phyloP scores from a whole-genome alignment of 208 protist species.

The Trypanosoma lewisi region DNA sequence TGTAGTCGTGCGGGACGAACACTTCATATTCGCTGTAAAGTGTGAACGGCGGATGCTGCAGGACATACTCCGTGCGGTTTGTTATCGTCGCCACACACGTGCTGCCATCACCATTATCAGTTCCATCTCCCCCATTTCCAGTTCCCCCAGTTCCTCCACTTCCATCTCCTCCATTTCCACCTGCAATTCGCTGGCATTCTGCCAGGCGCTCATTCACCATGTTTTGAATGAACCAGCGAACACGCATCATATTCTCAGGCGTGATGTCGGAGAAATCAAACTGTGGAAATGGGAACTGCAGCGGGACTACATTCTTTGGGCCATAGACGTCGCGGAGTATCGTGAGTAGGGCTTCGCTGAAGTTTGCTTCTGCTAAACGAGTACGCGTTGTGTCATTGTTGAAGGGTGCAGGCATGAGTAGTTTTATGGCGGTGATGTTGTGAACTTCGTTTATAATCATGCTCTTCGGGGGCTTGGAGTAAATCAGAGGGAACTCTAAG shows the following conservation, averaged over 20 bases:
- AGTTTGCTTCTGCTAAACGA: slow-evolving; percentile 25
- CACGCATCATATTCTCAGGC: slow-evolving; percentile 28
- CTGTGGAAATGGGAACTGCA: slow-evolving; percentile 21
- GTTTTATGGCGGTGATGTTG: slow-evolving; percentile 61
- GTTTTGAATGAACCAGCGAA: slow-evolving; percentile 42
- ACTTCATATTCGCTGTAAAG: slow-evolving; percentile 36
- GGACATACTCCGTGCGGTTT: slow-evolving; percentile 41
- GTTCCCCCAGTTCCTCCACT: background rate
- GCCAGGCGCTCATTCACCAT: slow-evolving; percentile 24
- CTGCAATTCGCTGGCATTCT: slow-evolving; percentile 6
- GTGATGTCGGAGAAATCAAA: slow-evolving; percentile 37
- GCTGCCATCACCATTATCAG: background rate
- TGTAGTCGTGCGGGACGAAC: slow-evolving; percentile 39
- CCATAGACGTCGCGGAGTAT: slow-evolving; percentile 23
- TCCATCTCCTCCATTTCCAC: background rate
- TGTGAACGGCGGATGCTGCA: slow-evolving; percentile 6
- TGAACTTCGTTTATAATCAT: slow-evolving; percentile 22
- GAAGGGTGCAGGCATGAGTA: slow-evolving; percentile 64
- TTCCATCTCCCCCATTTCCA: slow-evolving; percentile 1
- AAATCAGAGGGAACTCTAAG: slow-evolving; percentile 56
- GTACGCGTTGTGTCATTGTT: slow-evolving; percentile 37
- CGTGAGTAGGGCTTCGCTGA: slow-evolving; percentile 9
- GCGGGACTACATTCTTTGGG: slow-evolving; percentile 18
- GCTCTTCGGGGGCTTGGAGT: slow-evolving; percentile 31
- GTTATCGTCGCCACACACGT: slow-evolving; percentile 27